Conservation (phyloP, 805 yeast species). For the Kodamaea hsintzibuensis region DNA sequence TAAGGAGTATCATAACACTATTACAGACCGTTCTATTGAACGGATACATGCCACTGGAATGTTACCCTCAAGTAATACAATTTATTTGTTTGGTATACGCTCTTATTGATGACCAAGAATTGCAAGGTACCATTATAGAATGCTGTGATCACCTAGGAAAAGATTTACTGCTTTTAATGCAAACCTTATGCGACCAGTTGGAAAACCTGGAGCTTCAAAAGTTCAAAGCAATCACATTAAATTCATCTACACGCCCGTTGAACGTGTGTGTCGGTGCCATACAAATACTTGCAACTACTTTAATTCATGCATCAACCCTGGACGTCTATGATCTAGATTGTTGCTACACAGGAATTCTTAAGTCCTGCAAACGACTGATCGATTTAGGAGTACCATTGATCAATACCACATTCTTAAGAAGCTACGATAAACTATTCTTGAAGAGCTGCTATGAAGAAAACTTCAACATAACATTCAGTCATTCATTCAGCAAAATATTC, state of each 20-base stretch:
- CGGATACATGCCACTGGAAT: constrained; percentile 46
- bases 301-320: constrained; percentile 24
- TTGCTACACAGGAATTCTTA: constrained; percentile 31
- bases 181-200: constrained; percentile 21
- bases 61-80: constrained; percentile 38
- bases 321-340: constrained; percentile 23
- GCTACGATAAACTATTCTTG: constrained; percentile 41
- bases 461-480: constrained; percentile 15
- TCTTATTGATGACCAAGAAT: constrained; percentile 26
- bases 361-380: constrained; percentile 31
- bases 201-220: constrained; percentile 23
- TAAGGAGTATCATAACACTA: constrained; percentile 40
- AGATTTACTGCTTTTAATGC: constrained; percentile 25
- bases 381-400: constrained; percentile 38
- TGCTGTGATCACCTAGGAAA: constrained; percentile 32
- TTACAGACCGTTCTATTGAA: constrained; percentile 45
- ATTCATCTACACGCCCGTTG: constrained; percentile 11
- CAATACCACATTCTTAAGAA: constrained; percentile 41
- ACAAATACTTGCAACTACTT: constrained; percentile 33
- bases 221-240: constrained; percentile 4
- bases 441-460: constrained; percentile 22
- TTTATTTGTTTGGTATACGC: constrained; percentile 48
- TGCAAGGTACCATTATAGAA: not conserved
- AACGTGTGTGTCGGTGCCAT: constrained; percentile 42
- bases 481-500: constrained; percentile 26